Evolutionary conservation across 75 land plant species (phyloP).

Genomic region (Ceratopteris richardii): DNA sequence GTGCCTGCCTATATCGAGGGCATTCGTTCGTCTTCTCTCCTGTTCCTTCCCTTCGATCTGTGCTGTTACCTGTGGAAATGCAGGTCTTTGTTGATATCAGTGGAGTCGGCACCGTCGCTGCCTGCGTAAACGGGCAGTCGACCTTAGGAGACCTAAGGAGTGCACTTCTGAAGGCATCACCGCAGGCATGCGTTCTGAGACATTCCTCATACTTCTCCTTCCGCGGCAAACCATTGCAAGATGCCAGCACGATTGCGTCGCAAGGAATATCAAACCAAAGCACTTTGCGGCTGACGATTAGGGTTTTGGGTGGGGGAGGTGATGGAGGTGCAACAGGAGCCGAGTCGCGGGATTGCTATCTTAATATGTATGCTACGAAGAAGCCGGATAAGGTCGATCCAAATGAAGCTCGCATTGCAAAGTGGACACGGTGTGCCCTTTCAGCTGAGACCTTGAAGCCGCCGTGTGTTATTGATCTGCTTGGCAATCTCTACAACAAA

Average conservation of each 20-base stretch:
- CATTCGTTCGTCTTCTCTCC: too few relatives aligned
- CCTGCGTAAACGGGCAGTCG: too few relatives aligned
- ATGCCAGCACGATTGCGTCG: constrained; percentile 11
- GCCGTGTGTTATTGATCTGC: constrained; percentile 66
- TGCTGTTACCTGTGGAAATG: too few relatives aligned
- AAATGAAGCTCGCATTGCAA: constrained; percentile 69
- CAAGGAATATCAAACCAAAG: constrained; percentile 12
- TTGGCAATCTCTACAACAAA: constrained; percentile 93
- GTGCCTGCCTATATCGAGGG: too few relatives aligned
- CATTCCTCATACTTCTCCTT: constrained; percentile 28
- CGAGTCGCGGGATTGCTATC: constrained; percentile 92
- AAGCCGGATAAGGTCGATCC: constrained; percentile 97
- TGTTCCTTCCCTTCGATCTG: too few relatives aligned
- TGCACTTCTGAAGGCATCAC: too few relatives aligned
- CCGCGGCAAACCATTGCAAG: constrained; percentile 37
- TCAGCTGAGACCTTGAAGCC: constrained; percentile 66
- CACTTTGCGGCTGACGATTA: constrained; percentile 29
- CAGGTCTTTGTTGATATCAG: too few relatives aligned
- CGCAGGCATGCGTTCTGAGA: too few relatives aligned
- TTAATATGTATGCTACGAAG: constrained; percentile 86
- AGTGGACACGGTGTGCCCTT: constrained; percentile 69
- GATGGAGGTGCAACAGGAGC: constrained; percentile 99
- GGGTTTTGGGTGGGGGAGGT: constrained; percentile 80
- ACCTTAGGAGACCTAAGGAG: too few relatives aligned
- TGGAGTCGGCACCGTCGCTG: too few relatives aligned